Conservation (phyloP, 371 early-diverging fungal genomes). For the Mortierella sp. region DNA sequence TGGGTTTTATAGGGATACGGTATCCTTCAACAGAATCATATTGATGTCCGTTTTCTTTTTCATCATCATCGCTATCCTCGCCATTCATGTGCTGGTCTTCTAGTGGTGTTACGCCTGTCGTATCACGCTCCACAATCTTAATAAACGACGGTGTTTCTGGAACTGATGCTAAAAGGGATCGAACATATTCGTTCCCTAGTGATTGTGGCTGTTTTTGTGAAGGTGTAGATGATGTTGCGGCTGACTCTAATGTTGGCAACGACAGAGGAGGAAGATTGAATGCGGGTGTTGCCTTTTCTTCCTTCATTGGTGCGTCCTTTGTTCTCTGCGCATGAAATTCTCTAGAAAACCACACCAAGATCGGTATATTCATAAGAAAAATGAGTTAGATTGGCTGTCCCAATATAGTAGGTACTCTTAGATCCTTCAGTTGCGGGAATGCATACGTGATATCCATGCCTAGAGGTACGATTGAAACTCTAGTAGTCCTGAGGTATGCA, state of each 20-base stretch:
- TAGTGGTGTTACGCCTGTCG: background rate
- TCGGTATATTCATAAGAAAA: background rate
- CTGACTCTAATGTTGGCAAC: background rate
- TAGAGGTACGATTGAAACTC: conserved; percentile 44
- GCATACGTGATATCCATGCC: conserved; percentile 48
- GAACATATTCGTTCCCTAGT: conserved; percentile 28
- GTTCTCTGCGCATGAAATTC: conserved; percentile 32
- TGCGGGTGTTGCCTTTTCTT: conserved; percentile 10
- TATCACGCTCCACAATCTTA: conserved; percentile 46
- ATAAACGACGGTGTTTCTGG: conserved; percentile 46
- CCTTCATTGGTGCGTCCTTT: background rate
- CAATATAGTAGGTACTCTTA: background rate
- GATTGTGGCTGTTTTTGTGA: background rate
- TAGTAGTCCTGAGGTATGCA: conserved; percentile 16
- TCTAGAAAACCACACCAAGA: conserved; percentile 5
- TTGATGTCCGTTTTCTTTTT: background rate
- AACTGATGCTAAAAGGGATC: conserved; percentile 38
- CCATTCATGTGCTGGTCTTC: conserved; percentile 10
- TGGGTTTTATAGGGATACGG: conserved; percentile 27
- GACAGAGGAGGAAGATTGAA: conserved; percentile 22
- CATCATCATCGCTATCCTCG: conserved; percentile 9
- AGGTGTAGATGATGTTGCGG: background rate
- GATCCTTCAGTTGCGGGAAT: background rate
- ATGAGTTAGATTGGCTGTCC: background rate
- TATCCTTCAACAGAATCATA: conserved; percentile 41